Base-by-base conservation (phyloP, 1,284 basidiomycete genomes). In the Vanrija humicola region DNA sequence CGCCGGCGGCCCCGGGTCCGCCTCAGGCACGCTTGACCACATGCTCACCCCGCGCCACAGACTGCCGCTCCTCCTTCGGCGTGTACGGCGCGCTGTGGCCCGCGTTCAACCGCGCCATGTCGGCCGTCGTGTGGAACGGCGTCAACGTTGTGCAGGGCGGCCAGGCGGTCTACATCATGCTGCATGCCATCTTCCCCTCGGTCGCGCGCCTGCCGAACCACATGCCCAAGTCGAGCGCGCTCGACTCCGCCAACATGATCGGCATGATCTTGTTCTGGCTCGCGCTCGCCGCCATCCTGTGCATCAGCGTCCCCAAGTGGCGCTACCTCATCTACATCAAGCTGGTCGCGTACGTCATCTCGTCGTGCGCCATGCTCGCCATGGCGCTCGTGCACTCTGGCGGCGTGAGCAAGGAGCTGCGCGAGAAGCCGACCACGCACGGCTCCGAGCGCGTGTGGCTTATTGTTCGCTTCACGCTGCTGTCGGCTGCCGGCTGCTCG, bases 241-340 rank as follows among this genome's bases (percentile, higher is more conserved):
- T 68, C 40, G 50, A 49, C 12, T 60, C 61, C 14, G 61, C 61
- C 29, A 44, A 65, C 18, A 70, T 70, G 63, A 38, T 90, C 77
- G 85, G 83, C 63, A 92, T 92, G 82, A 87, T 91, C 80, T 74
- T 92, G 55, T 92, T 90, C 78, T 82, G 87, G 83, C 76, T 89
- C 48, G 80, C 89, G 54, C 87, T 84, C 34, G 79, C 89, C n/a
- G 84, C 85, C 16, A 82, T 84, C 28, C 85, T 90, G 54, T 87
- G 84, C 83, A 84, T 88, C 59, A 85, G 86, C 12, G 83, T 89
- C 43, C 86, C 89, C 75, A 82, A 86, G 69, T 73, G 69, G 69
- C 43, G 40, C 18, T 38, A 62, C 28, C 53, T 73, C 19, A 67
- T 70, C 48, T 48, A 68, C 52, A 29, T 60, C 61, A 73, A 73